phyloP scores from a whole-genome alignment of 2,329 filamentous ascomycete species.

The Fusarium sp. region DNA sequence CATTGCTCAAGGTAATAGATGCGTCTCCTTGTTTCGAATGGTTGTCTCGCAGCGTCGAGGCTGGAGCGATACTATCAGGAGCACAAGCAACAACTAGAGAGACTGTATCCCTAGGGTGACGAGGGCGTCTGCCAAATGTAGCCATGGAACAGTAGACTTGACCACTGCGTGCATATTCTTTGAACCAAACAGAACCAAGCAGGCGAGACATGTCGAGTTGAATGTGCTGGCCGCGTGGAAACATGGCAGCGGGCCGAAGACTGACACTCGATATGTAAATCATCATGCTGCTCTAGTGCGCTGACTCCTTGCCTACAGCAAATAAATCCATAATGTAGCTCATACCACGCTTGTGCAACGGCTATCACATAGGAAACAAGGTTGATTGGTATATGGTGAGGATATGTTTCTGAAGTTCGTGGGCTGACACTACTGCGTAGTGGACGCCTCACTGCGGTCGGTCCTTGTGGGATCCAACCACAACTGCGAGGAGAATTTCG shows the following conservation, averaged over 20 bases:
- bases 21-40: not conserved
- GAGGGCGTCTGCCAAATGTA: not conserved
- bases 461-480: conserved; percentile 1
- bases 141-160: not conserved
- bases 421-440: not conserved
- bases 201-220: not conserved
- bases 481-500: conserved; percentile 6
- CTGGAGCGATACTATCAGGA: not conserved
- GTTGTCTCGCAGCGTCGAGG: not conserved
- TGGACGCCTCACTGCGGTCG: not conserved
- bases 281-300: not conserved
- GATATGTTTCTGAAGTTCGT: not conserved
- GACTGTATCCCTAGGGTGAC: not conserved
- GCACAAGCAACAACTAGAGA: not conserved
- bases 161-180: not conserved
- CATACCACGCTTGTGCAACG: not conserved
- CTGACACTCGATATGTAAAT: not conserved
- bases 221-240: not conserved
- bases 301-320: not conserved
- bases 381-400: not conserved
- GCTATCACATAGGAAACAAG: not conserved
- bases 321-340: not conserved
- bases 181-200: not conserved
- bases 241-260: not conserved
- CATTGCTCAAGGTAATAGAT: not conserved